Percentiles rank a stretch among this genome's conserved stretches.
phyloP scores from a whole-genome alignment of 495 filamentous ascomycete species.

The Emericellopsis terricola region DNA sequence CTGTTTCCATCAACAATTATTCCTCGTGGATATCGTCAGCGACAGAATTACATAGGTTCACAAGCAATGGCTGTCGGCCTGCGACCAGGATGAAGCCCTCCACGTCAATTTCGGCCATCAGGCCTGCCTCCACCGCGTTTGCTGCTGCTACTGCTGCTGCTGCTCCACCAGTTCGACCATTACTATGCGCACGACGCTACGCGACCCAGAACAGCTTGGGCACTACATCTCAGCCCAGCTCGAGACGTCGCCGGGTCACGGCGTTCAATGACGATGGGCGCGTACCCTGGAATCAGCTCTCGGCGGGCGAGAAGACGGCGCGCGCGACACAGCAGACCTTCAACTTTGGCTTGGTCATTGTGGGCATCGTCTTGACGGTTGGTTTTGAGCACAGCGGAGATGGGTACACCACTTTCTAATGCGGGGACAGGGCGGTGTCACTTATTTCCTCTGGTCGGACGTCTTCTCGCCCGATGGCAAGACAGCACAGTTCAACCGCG shows the following conservation, averaged over 20 bases:
- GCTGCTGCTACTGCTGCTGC: no score
- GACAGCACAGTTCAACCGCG: constrained; percentile 75
- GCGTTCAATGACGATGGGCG: constrained; percentile 67
- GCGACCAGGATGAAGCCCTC: constrained; percentile 13
- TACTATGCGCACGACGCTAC: constrained; percentile 10
- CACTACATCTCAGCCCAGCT: constrained; percentile 4
- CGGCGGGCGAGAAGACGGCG: constrained; percentile 55
- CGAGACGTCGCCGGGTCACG: constrained; percentile 46
- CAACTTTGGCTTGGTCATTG: constrained; percentile 62
- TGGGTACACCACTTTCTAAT: no score
- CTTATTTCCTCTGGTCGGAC: constrained; percentile 65
- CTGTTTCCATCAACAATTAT: no score
- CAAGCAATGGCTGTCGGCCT: constrained; percentile 1
- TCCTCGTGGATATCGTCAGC: not conserved
- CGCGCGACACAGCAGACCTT: constrained; percentile 80
- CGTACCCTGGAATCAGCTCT: constrained; percentile 64
- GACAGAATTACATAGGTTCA: not conserved
- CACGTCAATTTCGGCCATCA: constrained; percentile 5
- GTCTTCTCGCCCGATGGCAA: constrained; percentile 76
- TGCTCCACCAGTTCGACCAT: constrained; percentile 7
- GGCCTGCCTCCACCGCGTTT: constrained; percentile 3
- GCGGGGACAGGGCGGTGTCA: constrained; percentile 49
- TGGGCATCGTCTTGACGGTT: constrained; percentile 62
- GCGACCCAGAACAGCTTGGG: constrained; percentile 12
- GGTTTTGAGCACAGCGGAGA: no score